Conservation (phyloP, 257 asterid species). For the Solanum dulcamara region DNA sequence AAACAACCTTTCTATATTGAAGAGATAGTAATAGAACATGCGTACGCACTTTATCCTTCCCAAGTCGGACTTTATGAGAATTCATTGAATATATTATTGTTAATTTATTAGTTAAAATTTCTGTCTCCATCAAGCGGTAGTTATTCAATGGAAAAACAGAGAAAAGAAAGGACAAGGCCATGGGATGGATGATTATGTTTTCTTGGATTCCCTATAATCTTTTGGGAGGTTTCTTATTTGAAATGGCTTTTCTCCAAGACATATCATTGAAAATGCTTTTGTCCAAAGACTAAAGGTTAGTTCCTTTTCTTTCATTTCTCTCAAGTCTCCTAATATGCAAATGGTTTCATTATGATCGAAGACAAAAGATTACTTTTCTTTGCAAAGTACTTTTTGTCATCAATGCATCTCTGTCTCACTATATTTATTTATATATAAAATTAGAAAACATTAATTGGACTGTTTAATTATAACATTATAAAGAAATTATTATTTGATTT, state of each 20-base stretch:
- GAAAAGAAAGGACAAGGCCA: not conserved
- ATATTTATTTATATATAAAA: not conserved
- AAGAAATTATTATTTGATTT: too few relatives aligned
- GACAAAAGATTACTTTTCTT: not conserved
- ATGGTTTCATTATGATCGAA: not conserved
- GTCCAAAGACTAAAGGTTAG: not conserved
- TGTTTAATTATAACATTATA: too few relatives aligned
- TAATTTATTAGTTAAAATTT: too few relatives aligned
- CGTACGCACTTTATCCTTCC: too few relatives aligned
- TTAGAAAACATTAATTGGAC: not conserved
- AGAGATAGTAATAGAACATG: rapidly evolving
- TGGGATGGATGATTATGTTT: conserved; percentile 7
- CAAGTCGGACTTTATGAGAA: not conserved
- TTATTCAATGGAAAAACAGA: not conserved
- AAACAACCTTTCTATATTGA: too few relatives aligned
- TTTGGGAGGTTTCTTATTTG: not conserved
- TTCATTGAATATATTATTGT: too few relatives aligned
- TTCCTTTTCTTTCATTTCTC: not conserved
- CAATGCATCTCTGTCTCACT: not conserved
- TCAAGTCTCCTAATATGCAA: not conserved
- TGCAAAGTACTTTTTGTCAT: not conserved
- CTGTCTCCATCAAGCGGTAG: too few relatives aligned
- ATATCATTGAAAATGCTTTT: not conserved
- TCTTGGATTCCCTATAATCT: conserved; percentile 15
- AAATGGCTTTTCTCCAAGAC: not conserved